A percentile compares a stretch with the other conserved stretches of the same genome.
Evolutionary conservation across 73 alveolate genomes (phyloP).

Genomic region (Loxodes magnus): DNA sequence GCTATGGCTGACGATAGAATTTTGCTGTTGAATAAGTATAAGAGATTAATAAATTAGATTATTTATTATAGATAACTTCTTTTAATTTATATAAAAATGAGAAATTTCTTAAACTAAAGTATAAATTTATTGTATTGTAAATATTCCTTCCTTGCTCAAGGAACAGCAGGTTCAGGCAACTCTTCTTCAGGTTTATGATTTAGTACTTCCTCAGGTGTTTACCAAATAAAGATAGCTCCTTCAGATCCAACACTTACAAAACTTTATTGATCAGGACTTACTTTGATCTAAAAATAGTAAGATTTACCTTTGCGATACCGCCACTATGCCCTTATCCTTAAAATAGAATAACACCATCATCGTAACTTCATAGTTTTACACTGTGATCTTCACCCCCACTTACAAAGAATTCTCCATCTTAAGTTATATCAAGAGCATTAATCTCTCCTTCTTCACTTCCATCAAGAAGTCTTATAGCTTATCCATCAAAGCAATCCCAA

Average conservation of each 20-base stretch:
- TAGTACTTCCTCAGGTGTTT: constrained; percentile 79
- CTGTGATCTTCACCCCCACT: constrained; percentile 91
- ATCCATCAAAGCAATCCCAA: constrained; percentile 88
- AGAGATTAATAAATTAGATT: too few relatives aligned
- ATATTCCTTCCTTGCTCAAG: too few relatives aligned
- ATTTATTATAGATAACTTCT: too few relatives aligned
- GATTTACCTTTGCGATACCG: constrained; percentile 56
- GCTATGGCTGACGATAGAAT: too few relatives aligned
- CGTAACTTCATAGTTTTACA: constrained; percentile 85
- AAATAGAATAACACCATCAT: constrained; percentile 65
- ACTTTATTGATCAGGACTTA: constrained; percentile 73
- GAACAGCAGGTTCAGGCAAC: too few relatives aligned
- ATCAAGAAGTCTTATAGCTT: constrained; percentile 87
- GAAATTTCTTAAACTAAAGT: too few relatives aligned
- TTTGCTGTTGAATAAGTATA: too few relatives aligned
- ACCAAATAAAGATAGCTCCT: constrained; percentile 91
- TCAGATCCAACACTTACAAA: constrained; percentile 77
- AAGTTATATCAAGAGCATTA: constrained; percentile 85
- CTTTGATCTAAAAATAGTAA: constrained; percentile 49
- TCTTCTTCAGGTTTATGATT: too few relatives aligned
- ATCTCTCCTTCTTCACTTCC: constrained; percentile 93
- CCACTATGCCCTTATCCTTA: constrained; percentile 87
- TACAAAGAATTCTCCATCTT: constrained; percentile 84
- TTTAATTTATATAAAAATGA: too few relatives aligned
- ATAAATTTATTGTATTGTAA: too few relatives aligned